Conservation (phyloP, 345 rosid genomes). For the Cardamine occulta region DNA sequence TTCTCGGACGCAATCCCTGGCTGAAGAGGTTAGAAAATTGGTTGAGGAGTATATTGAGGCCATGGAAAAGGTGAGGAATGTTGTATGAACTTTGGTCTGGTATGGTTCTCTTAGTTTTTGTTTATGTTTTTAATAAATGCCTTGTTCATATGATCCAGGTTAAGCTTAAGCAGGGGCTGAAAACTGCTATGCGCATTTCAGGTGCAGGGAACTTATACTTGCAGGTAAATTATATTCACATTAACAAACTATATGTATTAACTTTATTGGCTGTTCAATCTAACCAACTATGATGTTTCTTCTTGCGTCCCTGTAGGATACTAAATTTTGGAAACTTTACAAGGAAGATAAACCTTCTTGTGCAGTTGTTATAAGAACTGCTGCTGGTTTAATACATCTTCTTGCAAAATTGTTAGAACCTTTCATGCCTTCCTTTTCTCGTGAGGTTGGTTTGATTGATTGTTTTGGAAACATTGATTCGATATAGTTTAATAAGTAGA, state of each 20-base stretch:
- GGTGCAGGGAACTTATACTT: constrained; percentile 84
- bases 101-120: constrained; percentile 7
- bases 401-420: constrained; percentile 90
- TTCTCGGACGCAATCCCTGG: constrained; percentile 52
- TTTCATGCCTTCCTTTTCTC: constrained; percentile 90
- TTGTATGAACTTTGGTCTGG: constrained; percentile 1
- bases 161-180: constrained; percentile 90
- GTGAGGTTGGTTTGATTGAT: constrained; percentile 59
- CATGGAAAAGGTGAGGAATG: constrained; percentile 80
- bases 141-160: constrained; percentile 54
- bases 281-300: constrained; percentile 20
- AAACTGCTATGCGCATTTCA: constrained; percentile 85
- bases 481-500: not conserved
- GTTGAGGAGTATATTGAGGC: constrained; percentile 76
- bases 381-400: constrained; percentile 79
- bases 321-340: constrained; percentile 88
- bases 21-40: constrained; percentile 60
- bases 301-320: constrained; percentile 56
- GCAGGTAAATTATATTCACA: constrained; percentile 56
- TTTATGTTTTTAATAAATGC: constrained; percentile 12
- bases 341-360: constrained; percentile 76
- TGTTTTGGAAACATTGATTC: constrained; percentile 1
- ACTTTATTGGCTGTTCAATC: constrained; percentile 19
- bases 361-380: constrained; percentile 75
- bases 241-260: not conserved